Evolutionary conservation across 306 rosid species (phyloP).

Genomic region (Corylus avellana): DNA sequence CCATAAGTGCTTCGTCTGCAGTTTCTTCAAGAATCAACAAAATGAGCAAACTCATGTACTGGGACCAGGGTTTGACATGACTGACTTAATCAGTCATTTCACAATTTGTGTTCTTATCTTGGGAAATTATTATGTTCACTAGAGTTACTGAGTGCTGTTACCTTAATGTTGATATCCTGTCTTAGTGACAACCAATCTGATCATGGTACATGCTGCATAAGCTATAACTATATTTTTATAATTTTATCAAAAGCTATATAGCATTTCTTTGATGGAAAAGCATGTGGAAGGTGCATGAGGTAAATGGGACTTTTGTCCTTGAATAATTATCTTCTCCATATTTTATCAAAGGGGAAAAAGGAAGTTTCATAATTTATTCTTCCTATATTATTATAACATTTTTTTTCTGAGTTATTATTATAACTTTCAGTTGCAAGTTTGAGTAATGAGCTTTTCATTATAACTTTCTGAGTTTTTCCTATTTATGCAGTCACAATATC

Average conservation of each 20-base stretch:
- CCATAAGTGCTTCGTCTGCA: neutral
- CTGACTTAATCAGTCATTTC: neutral
- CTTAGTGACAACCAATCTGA: neutral
- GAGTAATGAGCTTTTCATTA: neutral
- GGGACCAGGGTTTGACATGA: neutral
- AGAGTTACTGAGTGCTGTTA: neutral
- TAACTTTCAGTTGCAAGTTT: neutral
- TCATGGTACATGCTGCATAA: neutral
- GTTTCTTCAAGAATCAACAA: neutral
- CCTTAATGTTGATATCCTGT: neutral
- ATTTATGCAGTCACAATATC: constrained; percentile 63
- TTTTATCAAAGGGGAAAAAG: neutral
- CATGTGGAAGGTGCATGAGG: neutral
- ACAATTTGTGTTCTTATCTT: neutral
- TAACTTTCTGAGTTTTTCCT: neutral
- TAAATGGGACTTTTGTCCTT: neutral
- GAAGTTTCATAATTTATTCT: constrained; percentile 3
- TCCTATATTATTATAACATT: neutral
- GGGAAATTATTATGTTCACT: neutral
- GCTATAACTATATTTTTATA: neutral
- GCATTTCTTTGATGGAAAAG: neutral
- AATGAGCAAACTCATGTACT: neutral
- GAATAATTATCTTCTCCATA: neutral
- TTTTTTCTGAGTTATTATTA: neutral
- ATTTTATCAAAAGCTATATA: neutral